Percentiles rank a stretch among this genome's conserved stretches.
Conservation (phyloP, 2,329 filamentous ascomycete species). For the Pezicula radicicola region DNA sequence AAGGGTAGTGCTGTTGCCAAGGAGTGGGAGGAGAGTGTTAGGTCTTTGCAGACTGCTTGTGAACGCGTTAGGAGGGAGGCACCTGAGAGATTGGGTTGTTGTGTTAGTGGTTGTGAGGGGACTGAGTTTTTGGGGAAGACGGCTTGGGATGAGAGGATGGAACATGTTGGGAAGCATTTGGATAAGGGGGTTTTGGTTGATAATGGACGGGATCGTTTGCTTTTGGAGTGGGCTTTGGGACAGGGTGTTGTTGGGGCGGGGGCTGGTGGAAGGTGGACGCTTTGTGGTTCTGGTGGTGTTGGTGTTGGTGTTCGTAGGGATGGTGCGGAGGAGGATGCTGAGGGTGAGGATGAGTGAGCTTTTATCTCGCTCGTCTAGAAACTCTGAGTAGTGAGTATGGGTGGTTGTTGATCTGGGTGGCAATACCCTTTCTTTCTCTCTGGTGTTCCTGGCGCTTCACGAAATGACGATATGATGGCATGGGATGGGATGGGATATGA, state of each 20-base stretch:
- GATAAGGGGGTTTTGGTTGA: conserved; percentile 46
- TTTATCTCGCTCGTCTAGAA: no score
- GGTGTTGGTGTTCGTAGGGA: background rate
- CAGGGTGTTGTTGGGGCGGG: conserved; percentile 16
- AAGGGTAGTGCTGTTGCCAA: conserved; percentile 29
- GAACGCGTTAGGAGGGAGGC: conserved; percentile 56
- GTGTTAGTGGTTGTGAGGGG: conserved; percentile 55
- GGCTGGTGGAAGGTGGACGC: conserved; percentile 2
- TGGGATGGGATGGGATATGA: no score
- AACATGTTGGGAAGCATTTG: conserved; percentile 81
- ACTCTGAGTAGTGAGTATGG: no score
- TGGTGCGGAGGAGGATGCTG: conserved; percentile 17
- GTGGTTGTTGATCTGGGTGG: no score
- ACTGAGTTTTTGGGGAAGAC: conserved; percentile 52
- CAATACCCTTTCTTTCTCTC: no score
- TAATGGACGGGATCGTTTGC: conserved; percentile 12
- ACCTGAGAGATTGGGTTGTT: conserved; percentile 60
- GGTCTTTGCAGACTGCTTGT: conserved; percentile 55
- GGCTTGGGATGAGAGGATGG: conserved; percentile 81
- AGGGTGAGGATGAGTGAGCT: conserved; percentile 11
- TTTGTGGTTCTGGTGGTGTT: background rate
- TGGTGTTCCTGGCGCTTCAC: no score
- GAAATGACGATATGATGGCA: no score
- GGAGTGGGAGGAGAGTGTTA: conserved; percentile 52
- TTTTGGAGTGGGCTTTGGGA: conserved; percentile 18